phyloP scores from a whole-genome alignment of 768 basidiomycete genomes.

The Tricholomella constricta region DNA sequence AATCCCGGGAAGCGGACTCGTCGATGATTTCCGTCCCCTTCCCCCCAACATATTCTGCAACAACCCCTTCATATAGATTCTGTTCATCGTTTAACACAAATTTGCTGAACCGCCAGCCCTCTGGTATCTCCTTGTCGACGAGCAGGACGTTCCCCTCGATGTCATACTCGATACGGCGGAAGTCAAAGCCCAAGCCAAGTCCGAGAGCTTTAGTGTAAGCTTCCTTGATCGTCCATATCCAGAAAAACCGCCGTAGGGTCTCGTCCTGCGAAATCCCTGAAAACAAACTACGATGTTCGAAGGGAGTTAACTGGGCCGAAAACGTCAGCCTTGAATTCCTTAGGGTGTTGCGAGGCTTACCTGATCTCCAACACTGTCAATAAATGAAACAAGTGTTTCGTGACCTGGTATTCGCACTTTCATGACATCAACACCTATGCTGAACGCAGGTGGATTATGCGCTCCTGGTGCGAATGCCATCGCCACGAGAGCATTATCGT shows the following conservation, averaged over 20 bases:
- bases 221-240: slow-evolving; percentile 91
- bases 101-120: slow-evolving; percentile 70
- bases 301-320: slow-evolving; percentile 40
- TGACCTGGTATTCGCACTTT: slow-evolving; percentile 64
- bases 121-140: slow-evolving; percentile 57
- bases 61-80: slow-evolving; percentile 66
- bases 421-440: slow-evolving; percentile 83
- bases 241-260: slow-evolving; percentile 66
- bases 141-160: slow-evolving; percentile 49
- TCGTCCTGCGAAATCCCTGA: slow-evolving; percentile 47
- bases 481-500: slow-evolving; percentile 73
- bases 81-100: slow-evolving; percentile 52
- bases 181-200: slow-evolving; percentile 80
- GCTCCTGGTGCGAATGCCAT: slow-evolving; percentile 59
- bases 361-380: slow-evolving; percentile 66
- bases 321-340: neutral
- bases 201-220: slow-evolving; percentile 91
- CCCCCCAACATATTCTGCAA: slow-evolving; percentile 60
- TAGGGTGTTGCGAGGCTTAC: slow-evolving; percentile 33
- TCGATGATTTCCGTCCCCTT: slow-evolving; percentile 32
- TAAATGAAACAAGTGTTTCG: slow-evolving; percentile 59
- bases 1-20: slow-evolving; percentile 34
- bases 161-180: slow-evolving; percentile 74
- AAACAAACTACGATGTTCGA: slow-evolving; percentile 42
- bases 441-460: slow-evolving; percentile 52